Base-by-base conservation (phyloP, 139 green algal species). In the Yamagishiella unicocca region DNA sequence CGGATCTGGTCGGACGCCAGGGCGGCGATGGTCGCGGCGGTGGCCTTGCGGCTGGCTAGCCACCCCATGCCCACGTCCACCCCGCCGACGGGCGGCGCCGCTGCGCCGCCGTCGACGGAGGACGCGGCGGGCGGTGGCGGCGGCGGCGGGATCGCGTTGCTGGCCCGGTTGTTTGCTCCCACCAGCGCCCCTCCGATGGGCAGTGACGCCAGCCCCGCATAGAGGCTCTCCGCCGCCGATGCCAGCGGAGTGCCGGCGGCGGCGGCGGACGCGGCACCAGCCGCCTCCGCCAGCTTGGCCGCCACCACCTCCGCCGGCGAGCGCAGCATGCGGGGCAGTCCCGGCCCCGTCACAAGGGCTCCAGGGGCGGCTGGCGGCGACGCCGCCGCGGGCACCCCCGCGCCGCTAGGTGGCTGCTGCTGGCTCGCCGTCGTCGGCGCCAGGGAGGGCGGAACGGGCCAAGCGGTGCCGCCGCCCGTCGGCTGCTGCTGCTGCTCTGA, bases 281-380 rank as follows among this genome's bases (percentile, higher is more conserved):
- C 92, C 22, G 94, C 94, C 35, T 94, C 92, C 4, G 88, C 71
- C 58, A 97, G 83, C 74, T 91, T 93, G 19, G 85, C 85, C 5
- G 90, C 85, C 12, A 97, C 93, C 3, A 93, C 42, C 33, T 96
- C 93, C 4, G 91, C 77, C 0, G 94, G 84, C 0, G 83, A 91
- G 14, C 71, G 50, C 38, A 50, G 54, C 38, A 61, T 62, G 2
- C 46, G 67, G 35, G 14, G 14, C 76, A 50, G 82, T 31, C 4
- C 17, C 37, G 45, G 24, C 82, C 24, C 24, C 68, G n/a, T n/a
- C n/a, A n/a, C n/a, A n/a, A n/a, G n/a, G n/a, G n/a, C n/a, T n/a
- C n/a, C n/a, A n/a, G n/a, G n/a, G n/a, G n/a, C n/a, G n/a, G n/a
- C n/a, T n/a, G n/a, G n/a, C n/a, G n/a, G n/a, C n/a, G n/a, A n/a